Conservation (phyloP, 768 basidiomycete species). For the Pleurotus giganteus region DNA sequence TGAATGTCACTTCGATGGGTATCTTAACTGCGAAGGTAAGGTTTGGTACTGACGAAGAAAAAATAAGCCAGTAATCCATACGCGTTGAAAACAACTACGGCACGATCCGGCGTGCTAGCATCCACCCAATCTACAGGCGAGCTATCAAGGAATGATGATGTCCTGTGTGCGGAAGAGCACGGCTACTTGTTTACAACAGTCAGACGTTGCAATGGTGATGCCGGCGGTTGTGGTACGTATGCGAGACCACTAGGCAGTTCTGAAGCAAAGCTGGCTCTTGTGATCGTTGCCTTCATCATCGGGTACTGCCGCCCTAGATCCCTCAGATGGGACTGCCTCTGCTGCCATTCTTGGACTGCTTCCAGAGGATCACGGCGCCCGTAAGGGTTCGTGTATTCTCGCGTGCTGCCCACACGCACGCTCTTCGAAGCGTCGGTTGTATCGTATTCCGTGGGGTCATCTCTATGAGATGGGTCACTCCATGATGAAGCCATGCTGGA, state of each 20-base stretch:
- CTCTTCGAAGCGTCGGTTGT: constrained; percentile 4
- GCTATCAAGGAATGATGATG: no score
- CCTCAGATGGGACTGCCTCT: neutral
- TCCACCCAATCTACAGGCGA: neutral
- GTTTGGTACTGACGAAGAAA: neutral
- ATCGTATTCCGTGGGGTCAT: neutral
- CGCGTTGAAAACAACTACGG: neutral
- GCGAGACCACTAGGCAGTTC: no score
- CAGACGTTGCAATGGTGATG: neutral
- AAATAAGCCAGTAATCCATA: neutral
- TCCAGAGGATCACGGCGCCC: neutral
- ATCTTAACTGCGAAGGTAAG: no score
- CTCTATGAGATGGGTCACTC: neutral
- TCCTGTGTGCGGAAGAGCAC: no score
- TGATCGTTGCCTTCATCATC: neutral
- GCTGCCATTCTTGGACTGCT: constrained; percentile 5
- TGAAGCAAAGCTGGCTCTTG: no score
- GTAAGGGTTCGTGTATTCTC: neutral
- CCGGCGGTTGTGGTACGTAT: neutral
- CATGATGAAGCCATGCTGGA: neutral
- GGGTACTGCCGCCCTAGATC: neutral
- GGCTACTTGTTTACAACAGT: neutral
- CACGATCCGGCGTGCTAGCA: neutral
- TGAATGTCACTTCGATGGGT: no score
- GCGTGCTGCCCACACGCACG: neutral